Conservation (phyloP, 345 rosid species). For the Eucalyptus virginea region DNA sequence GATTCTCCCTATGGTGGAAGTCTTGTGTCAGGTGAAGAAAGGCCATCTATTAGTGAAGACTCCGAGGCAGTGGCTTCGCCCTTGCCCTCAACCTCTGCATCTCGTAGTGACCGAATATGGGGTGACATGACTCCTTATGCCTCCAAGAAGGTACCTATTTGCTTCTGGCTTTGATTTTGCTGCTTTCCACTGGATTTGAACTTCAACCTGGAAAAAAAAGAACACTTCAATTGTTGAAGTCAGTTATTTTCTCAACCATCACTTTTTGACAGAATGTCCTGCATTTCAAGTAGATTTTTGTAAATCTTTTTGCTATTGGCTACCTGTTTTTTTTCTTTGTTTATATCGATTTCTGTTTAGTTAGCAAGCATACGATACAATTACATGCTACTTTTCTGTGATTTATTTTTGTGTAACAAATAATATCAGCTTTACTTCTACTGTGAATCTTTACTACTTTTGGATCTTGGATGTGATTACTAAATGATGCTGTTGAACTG, state of each 20-base stretch:
- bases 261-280: background rate
- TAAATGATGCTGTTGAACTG: background rate
- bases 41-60: slow-evolving; percentile 31
- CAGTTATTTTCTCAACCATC: background rate
- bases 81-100: slow-evolving; percentile 32
- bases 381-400: background rate
- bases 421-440: background rate
- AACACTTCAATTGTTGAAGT: background rate
- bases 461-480: background rate
- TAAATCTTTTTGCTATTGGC: background rate
- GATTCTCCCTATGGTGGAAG: slow-evolving; percentile 73
- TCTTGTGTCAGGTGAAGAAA: slow-evolving; percentile 23
- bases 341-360: background rate
- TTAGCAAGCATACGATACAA: background rate
- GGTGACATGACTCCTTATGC: slow-evolving; percentile 60
- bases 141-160: slow-evolving; percentile 55
- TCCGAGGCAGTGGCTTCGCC: slow-evolving; percentile 26
- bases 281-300: background rate
- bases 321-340: background rate
- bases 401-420: background rate
- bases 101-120: slow-evolving; percentile 58
- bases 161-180: background rate
- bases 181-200: background rate
- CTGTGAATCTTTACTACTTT: background rate
- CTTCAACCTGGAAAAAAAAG: background rate